Base-by-base conservation (phyloP, 192 early-diverging fungal genomes). In the Backusella morwellensis region DNA sequence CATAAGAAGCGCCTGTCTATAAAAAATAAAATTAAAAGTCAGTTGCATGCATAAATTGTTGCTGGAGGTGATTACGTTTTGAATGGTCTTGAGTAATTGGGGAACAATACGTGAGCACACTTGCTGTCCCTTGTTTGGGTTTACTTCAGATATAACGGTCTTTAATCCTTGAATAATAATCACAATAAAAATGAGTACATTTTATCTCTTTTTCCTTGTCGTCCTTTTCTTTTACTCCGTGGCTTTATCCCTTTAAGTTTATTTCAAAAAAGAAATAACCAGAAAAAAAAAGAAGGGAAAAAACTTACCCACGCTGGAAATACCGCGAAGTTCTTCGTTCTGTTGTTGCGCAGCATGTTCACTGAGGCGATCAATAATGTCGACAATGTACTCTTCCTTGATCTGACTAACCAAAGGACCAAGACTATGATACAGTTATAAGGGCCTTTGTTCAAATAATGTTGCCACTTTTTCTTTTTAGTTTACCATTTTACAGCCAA, bases 361-460 rank as follows among this genome's bases (percentile, higher is more conserved):
- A 81, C 92, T 93, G n/a, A 95, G 82, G 35, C 84, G 84, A 71
- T 94, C 90, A 59, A 93, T 85, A 56, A 95, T 86, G 42, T 93
- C 91, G 34, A 88, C 83, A 8, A 95, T 68, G 56, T 92, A 88
- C 29, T 85, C 73, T 74, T 94, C 92, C 54, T 89, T 88, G 15
- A 93, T 81, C 78, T 91, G 93, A 77, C 90, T 90, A 9, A 94
- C 91, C 17, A 95, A 84, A n/a, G 94, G 92, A 0, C 87, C 93
- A 59, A 95, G 83, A 78, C 94, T 95, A n/a, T 50, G 47, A 50
- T 17, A 71, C 29, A 40, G 34, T 68, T 19, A 35, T n/a, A 19
- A 36, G 41, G 12, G 42, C 67, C 29, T 23, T 44, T 35, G 66
- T 29, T 36, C 32, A 52, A 54, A 54, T 14, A 44, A 44, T 32